Conservation (phyloP, 1,284 basidiomycete genomes). For the Schizopora paradoxa region DNA sequence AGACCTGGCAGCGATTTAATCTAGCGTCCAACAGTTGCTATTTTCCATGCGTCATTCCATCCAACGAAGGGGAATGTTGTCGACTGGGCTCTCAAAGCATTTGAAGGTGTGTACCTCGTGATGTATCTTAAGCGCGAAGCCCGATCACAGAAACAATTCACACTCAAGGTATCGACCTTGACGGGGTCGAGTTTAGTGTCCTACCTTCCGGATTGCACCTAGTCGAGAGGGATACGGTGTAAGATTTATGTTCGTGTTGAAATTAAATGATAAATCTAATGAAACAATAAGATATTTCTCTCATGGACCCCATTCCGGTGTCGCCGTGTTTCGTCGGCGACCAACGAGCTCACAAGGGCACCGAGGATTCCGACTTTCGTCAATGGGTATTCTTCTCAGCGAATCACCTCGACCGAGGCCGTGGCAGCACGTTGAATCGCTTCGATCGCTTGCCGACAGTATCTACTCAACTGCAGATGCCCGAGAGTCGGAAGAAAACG, state of each 20-base stretch:
- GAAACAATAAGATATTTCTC: slow-evolving; percentile 56
- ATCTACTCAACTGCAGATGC: slow-evolving; percentile 51
- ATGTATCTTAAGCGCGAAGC: not conserved
- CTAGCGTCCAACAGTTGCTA: slow-evolving; percentile 54
- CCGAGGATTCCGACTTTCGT: slow-evolving; percentile 71
- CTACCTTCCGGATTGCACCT: slow-evolving; percentile 77
- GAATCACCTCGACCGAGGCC: slow-evolving; percentile 59
- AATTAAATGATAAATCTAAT: slow-evolving; percentile 11
- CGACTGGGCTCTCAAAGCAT: slow-evolving; percentile 68
- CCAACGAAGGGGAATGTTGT: slow-evolving; percentile 71
- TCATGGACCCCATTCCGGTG: slow-evolving; percentile 59
- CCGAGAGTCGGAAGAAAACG: slow-evolving; percentile 29
- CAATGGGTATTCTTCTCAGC: slow-evolving; percentile 68
- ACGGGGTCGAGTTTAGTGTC: slow-evolving; percentile 70
- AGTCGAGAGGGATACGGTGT: slow-evolving; percentile 74
- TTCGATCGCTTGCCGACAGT: slow-evolving; percentile 51
- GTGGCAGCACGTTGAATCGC: slow-evolving; percentile 60
- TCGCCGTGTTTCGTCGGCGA: slow-evolving; percentile 65
- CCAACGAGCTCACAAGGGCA: slow-evolving; percentile 64
- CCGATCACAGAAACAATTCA: not conserved
- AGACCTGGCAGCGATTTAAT: too few relatives aligned
- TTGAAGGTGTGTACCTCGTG: slow-evolving; percentile 43
- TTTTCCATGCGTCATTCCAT: slow-evolving; percentile 79
- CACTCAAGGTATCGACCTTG: slow-evolving; percentile 54
- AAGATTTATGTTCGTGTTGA: slow-evolving; percentile 25